phyloP scores from a whole-genome alignment of 768 basidiomycete genomes.

The Psilocybe tampanensis region DNA sequence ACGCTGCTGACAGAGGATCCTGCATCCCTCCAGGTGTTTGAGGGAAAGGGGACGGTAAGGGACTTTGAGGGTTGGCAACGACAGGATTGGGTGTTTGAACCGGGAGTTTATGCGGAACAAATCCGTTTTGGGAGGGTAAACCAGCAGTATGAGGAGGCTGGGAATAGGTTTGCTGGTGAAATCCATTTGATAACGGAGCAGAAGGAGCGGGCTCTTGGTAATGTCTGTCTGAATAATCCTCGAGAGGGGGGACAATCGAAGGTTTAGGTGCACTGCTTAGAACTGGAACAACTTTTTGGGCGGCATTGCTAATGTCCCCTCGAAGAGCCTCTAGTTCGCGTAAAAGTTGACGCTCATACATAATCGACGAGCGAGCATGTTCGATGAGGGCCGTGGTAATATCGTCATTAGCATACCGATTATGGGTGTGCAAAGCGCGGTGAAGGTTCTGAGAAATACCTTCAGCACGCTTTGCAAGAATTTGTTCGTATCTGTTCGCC shows the following conservation, averaged over 20 bases:
- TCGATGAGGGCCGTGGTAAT: constrained; percentile 88
- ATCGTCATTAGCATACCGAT: constrained; percentile 87
- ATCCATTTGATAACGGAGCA: constrained; percentile 34
- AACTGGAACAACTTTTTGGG: constrained; percentile 55
- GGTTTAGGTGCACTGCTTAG: constrained; percentile 62
- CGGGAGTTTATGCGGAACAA: constrained; percentile 28
- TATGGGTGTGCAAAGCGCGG: constrained; percentile 81
- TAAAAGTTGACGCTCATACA: constrained; percentile 89
- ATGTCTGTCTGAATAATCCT: constrained; percentile 52
- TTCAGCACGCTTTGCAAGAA: constrained; percentile 81
- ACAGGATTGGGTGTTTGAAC: constrained; percentile 16
- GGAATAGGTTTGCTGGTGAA: constrained; percentile 28
- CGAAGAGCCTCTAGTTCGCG: constrained; percentile 86
- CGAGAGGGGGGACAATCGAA: constrained; percentile 59
- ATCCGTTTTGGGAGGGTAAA: constrained; percentile 25
- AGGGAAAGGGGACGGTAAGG: constrained; percentile 23
- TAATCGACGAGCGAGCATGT: constrained; percentile 87
- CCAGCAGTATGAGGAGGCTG: constrained; percentile 40
- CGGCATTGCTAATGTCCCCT: constrained; percentile 71
- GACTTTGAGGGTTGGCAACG: constrained; percentile 15
- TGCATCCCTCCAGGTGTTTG: constrained; percentile 25
- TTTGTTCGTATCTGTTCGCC: constrained; percentile 90
- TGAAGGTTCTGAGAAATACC: constrained; percentile 96
- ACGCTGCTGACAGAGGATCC: constrained; percentile 30
- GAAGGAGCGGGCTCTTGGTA: constrained; percentile 31